Conservation (phyloP, 1,284 basidiomycete genomes). For the Sporisorium iseilematis-ciliati region DNA sequence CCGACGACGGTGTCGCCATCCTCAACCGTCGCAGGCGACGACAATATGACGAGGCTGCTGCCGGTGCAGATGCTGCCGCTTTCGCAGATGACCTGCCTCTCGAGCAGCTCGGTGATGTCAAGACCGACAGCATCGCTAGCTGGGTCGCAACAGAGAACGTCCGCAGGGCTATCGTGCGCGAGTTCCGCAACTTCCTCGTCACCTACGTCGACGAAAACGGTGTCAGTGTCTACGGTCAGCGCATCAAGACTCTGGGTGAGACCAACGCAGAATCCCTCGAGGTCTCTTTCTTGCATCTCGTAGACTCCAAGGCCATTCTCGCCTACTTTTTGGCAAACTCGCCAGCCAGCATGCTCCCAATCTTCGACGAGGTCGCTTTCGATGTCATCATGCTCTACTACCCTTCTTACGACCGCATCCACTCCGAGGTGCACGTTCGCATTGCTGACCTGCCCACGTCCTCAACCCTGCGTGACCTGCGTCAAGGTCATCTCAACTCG, state of each 20-base stretch:
- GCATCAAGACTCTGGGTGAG: conserved; percentile 94
- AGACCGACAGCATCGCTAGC: conserved; percentile 93
- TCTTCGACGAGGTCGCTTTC: conserved; percentile 95
- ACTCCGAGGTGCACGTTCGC: conserved; percentile 96
- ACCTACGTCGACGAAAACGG: conserved; percentile 93
- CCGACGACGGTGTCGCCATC: conserved; percentile 67
- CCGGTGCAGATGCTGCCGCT: conserved; percentile 75
- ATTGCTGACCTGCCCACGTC: conserved; percentile 92
- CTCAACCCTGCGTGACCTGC: conserved; percentile 90
- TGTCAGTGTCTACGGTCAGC: conserved; percentile 91
- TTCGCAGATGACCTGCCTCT: conserved; percentile 84
- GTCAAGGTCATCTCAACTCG: conserved; percentile 91
- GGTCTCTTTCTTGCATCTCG: conserved; percentile 92
- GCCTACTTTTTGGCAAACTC: conserved; percentile 98
- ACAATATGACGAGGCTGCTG: conserved; percentile 71
- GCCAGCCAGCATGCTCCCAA: conserved; percentile 88
- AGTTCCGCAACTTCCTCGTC: conserved; percentile 95
- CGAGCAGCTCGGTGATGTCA: conserved; percentile 96
- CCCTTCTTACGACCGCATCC: conserved; percentile 94
- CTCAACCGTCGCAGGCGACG: conserved; percentile 69
- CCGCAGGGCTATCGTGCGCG: conserved; percentile 86
- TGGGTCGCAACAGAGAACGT: conserved; percentile 96
- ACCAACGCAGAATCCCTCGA: conserved; percentile 97
- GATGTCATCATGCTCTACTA: conserved; percentile 95
- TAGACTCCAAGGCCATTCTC: conserved; percentile 89